Base-by-base conservation (phyloP, 2,329 filamentous ascomycete species). In the Hyphodiscus sp. region DNA sequence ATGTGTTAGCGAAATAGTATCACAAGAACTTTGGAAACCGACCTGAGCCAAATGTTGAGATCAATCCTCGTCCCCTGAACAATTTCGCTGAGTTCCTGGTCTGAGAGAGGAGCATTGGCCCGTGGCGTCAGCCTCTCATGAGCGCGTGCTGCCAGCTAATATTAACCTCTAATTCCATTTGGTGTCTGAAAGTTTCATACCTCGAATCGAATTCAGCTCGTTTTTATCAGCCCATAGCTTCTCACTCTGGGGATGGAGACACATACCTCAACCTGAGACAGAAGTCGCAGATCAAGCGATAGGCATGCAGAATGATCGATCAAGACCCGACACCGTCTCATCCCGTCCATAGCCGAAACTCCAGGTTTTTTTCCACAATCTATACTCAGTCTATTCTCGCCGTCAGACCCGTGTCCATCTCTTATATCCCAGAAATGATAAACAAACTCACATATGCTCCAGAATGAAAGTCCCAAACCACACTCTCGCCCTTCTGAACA, bases 401-500 rank as follows among this genome's bases (percentile, higher is more conserved):
- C 29, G 13, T 33, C 29, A 33, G 29, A 8, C 29, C 29, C 13
- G 50, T 23, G 60, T 55, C 15, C 63, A 52, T 15, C 2, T n/a
- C n/a, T n/a, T n/a, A n/a, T 20, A 20, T 16, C n/a, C 18, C 16
- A 30, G 18, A 26, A 29, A 26, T 2, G 6, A 20, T 47, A 19
- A 42, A 15, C 2, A 45, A n/a, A 49, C 56, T 42, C 50, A 70
- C 59, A 76, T 79, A 55, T 79, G 72, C 20, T 79, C 76, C 11
- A 80, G 64, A 19, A 80, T 74, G 53, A 78, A 71, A 3, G 79
- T 68, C 2, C 74, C 75, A 61, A 79, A 74, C 77, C 77, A 80
- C 0, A 76, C 72, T 41, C 78, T 69, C 0, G 72, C 66, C 47
- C 70, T 70, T 20, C 71, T 67, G 67, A 76, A 72, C 51, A 77